Base-by-base conservation (phyloP, 371 early-diverging fungal species). In the Mucor saturninus region DNA sequence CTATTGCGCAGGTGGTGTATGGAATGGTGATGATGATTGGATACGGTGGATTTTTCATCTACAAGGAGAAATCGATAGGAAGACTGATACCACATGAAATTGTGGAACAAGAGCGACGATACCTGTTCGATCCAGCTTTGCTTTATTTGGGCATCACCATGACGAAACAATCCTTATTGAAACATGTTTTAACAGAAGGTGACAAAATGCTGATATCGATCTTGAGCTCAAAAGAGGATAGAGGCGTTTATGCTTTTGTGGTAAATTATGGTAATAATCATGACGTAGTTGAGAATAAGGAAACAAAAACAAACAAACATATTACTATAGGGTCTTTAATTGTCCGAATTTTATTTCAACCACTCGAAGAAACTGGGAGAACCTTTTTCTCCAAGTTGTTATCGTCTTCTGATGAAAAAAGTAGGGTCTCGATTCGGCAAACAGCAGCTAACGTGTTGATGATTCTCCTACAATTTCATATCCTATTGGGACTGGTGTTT, bases 141-240 rank as follows among this genome's bases (percentile, higher is more conserved):
- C 64, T 86, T 26, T 76, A 74, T 31, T 67, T 98, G 48, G 89
- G 93, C 2, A 72, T 82, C 35, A 89, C 91, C 0, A 89, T 98
- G 72, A 89, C 91, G 0, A 86, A 85, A 4, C 98, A 98, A 71
- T 93, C 95, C 0, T 56, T 95, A 7, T 74, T 97, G 29, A 98
- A 98, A 70, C 94, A 96, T 65, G 59, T 97, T 2, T 69, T 98
- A 53, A 97, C 98, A 2, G 95, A 96, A 74, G 98, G 97, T 13
- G 98, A 98, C 73, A 95, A 93, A 72, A 89, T 97, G 81, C 68
- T 95, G 40, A 83, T 96, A 64, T 75, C 93, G 5, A 73, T 77
- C 38, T 67, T 89, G 37, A 87, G 90, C 7, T 68, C 71, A 1
- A 69, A 75, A 11, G 62, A 64, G 1, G 88, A 86, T 54, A 92